A percentile compares a stretch with the other conserved stretches of the same genome.
phyloP scores from a whole-genome alignment of 768 basidiomycete species.

The Coprinopsis marcescibilis region DNA sequence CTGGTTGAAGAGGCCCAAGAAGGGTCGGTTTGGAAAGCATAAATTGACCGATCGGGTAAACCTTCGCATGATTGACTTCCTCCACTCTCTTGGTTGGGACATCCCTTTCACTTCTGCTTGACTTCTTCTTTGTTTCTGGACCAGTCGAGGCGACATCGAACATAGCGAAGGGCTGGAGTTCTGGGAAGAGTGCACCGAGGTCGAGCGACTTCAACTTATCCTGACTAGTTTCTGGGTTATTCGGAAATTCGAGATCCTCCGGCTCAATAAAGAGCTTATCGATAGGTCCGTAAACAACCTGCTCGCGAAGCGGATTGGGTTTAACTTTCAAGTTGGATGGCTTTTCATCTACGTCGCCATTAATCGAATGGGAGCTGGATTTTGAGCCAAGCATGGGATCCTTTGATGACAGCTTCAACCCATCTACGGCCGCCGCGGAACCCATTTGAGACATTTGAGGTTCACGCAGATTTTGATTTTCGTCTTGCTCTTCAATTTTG shows the following conservation, averaged over 20 bases:
- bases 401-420: conserved; percentile 49
- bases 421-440: conserved; percentile 16
- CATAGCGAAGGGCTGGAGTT: conserved; percentile 59
- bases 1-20: conserved; percentile 78
- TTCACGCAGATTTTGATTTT: conserved; percentile 30
- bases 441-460: background rate
- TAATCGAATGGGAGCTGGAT: conserved; percentile 34
- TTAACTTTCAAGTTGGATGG: conserved; percentile 34
- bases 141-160: conserved; percentile 40
- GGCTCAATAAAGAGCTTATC: conserved; percentile 47
- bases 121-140: conserved; percentile 38
- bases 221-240: conserved; percentile 13
- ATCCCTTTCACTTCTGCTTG: conserved; percentile 60
- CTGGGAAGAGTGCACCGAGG: conserved; percentile 75
- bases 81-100: conserved; percentile 75
- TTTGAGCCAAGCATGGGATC: conserved; percentile 49
- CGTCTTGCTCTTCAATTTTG: conserved; percentile 52
- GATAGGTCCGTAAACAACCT: conserved; percentile 56
- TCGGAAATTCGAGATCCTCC: conserved; percentile 29
- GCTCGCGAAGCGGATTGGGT: conserved; percentile 51
- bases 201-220: conserved; percentile 35
- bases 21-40: conserved; percentile 82
- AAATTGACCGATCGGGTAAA: conserved; percentile 70
- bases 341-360: conserved; percentile 28
- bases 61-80: conserved; percentile 69